Evolutionary conservation across 805 yeast genomes (phyloP).

Genomic region (Saturnispora zaruensis): DNA sequence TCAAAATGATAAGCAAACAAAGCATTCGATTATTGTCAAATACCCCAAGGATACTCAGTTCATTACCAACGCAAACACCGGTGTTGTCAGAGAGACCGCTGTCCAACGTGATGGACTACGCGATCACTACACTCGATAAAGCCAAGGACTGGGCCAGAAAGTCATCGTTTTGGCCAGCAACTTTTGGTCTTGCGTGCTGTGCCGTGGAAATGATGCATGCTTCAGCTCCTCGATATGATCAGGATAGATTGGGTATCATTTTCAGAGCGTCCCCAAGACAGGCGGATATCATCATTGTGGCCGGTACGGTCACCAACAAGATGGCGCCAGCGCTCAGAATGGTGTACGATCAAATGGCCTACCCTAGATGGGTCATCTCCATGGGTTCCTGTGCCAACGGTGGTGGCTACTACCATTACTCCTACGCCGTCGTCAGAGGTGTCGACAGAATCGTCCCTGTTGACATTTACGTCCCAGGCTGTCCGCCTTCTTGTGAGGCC

Average conservation of each 20-base stretch:
- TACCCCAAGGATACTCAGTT: slow-evolving; percentile 29
- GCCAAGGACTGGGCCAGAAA: slow-evolving; percentile 88
- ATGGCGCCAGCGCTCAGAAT: slow-evolving; percentile 93
- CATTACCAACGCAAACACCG: slow-evolving; percentile 60
- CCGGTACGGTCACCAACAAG: slow-evolving; percentile 84
- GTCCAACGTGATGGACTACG: slow-evolving; percentile 62
- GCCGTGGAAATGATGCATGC: slow-evolving; percentile 96
- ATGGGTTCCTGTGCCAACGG: slow-evolving; percentile 95
- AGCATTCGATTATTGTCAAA: slow-evolving; percentile 4
- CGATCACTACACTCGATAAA: slow-evolving; percentile 71
- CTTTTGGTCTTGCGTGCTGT: slow-evolving; percentile 88
- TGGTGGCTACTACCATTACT: slow-evolving; percentile 87
- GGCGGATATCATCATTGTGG: slow-evolving; percentile 86
- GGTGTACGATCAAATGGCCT: slow-evolving; percentile 92
- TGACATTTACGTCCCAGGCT: slow-evolving; percentile 86
- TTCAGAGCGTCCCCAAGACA: slow-evolving; percentile 93
- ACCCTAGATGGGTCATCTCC: slow-evolving; percentile 88
- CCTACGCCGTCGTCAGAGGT: slow-evolving; percentile 83
- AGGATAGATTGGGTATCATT: slow-evolving; percentile 85
- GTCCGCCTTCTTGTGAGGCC: slow-evolving; percentile 89
- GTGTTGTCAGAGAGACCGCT: slow-evolving; percentile 58
- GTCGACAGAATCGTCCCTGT: slow-evolving; percentile 86
- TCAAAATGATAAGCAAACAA: slow-evolving; percentile 5
- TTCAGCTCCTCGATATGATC: slow-evolving; percentile 85
- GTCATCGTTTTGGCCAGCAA: slow-evolving; percentile 89